Evolutionary conservation across 2,329 filamentous ascomycete genomes (phyloP).

Genomic region (Periconia macrospinosa): DNA sequence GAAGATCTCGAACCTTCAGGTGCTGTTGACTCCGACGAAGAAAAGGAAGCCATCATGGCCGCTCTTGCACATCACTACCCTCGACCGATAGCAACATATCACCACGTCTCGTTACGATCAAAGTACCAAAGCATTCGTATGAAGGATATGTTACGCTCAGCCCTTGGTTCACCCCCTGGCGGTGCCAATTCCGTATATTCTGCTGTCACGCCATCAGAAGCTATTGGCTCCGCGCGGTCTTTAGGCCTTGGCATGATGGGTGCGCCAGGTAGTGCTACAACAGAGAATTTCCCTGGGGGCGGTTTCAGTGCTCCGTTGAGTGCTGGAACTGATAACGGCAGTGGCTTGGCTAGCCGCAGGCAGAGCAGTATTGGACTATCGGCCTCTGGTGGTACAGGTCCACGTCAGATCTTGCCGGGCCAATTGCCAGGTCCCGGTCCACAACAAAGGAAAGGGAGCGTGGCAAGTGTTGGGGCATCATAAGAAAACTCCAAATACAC

Average conservation of each 20-base stretch:
- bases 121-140: conserved; percentile 66
- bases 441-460: conserved; percentile 34
- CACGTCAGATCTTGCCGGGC: conserved; percentile 40
- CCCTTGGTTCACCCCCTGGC: conserved; percentile 52
- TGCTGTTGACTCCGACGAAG: conserved; percentile 89
- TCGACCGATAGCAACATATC: conserved; percentile 72
- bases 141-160: conserved; percentile 64
- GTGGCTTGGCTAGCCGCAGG: conserved; percentile 25
- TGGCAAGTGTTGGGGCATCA: conserved; percentile 16
- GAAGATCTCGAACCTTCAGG: conserved; percentile 75
- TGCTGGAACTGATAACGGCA: conserved; percentile 28
- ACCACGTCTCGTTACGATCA: conserved; percentile 51
- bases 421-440: conserved; percentile 39
- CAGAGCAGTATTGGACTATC: conserved; percentile 31
- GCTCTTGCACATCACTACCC: conserved; percentile 74
- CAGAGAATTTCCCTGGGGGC: conserved; percentile 34
- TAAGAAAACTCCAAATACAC: not conserved
- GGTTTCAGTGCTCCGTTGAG: conserved; percentile 32
- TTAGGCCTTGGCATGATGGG: conserved; percentile 37
- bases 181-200: conserved; percentile 21
- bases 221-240: conserved; percentile 23
- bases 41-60: conserved; percentile 85
- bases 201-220: conserved; percentile 22
- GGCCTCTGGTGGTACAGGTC: conserved; percentile 20
- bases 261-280: conserved; percentile 29